Base-by-base conservation (phyloP, 1,139 yeast species). In the Yamadazyma diospyri region DNA sequence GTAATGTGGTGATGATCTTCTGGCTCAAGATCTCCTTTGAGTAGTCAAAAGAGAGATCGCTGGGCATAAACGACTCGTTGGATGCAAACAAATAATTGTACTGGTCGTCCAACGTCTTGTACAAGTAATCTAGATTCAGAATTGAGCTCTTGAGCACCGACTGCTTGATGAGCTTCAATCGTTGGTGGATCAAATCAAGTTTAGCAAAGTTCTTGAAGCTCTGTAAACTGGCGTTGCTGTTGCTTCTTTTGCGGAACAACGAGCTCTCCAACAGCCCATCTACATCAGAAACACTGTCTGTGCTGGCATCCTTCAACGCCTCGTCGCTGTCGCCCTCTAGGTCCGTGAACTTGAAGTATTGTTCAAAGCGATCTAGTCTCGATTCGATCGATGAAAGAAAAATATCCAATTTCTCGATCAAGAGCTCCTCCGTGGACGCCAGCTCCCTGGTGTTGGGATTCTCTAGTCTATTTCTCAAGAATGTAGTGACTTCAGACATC, bases 331-430 rank as follows among this genome's bases (percentile, higher is more conserved):
- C 29, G 14, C 44, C 46, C 19, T 45, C 40, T 11, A 44, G 27
- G 23, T 46, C 43, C 15, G 35, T 44, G 30, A 64, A 50, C 39
- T 62, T 59, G 45, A 77, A 72, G 43, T 67, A 76, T 38, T 59
- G 66, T 41, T 78, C 83, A 38, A 77, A 65, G 23, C 61, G 59
- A 30, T 72, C 77, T 22, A 78, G 53, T 31, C 74, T 60, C 2
- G 69, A 56, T 42, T 78, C 84, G 18, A 78, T 65, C n/a, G 75
- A 69, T 3, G 71, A 63, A 23, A 78, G 57, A 40, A 77, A 76
- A 9, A 48, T 51, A 45, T 78, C 83, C 28, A 78, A 52, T 34
- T 69, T 69, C 37, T 70, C 77, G 19, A 76, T 62, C 31, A 75
- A 55, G 13, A 66, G 50, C 39, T 70, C 78, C 39, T 76, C 80